Percentiles rank a stretch among this genome's conserved stretches.
Conservation (phyloP, 2,329 filamentous ascomycete species). For the Talaromyces sp. region DNA sequence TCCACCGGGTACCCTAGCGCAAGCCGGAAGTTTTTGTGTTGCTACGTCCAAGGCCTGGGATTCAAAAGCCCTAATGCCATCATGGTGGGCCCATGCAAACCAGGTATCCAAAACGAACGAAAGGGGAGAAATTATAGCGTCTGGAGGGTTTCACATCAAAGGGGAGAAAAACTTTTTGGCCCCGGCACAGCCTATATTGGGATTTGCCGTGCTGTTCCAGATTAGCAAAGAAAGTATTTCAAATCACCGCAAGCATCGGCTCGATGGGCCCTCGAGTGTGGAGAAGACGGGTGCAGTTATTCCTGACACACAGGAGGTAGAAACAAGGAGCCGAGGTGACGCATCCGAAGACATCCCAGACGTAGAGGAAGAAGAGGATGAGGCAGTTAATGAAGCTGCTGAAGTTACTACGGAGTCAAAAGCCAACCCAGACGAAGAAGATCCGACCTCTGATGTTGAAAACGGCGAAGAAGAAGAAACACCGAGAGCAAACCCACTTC, state of each 20-base stretch:
- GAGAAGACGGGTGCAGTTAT: slow-evolving; percentile 21
- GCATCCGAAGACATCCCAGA: neutral
- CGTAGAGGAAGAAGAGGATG: neutral
- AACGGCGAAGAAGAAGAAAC: slow-evolving; percentile 9
- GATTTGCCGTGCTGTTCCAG: slow-evolving; percentile 81
- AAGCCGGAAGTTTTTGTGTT: slow-evolving; percentile 81
- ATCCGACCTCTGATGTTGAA: slow-evolving; percentile 6
- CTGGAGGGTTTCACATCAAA: slow-evolving; percentile 73
- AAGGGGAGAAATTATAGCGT: slow-evolving; percentile 72
- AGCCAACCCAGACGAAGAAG: slow-evolving; percentile 12
- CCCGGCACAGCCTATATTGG: slow-evolving; percentile 79
- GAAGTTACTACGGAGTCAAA: slow-evolving; percentile 17
- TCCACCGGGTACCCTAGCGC: slow-evolving; percentile 82
- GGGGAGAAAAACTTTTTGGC: slow-evolving; percentile 90
- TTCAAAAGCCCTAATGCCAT: slow-evolving; percentile 89
- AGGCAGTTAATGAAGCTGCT: neutral
- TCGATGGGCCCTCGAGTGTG: slow-evolving; percentile 28
- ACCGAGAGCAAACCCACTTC: slow-evolving; percentile 9
- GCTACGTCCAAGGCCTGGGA: slow-evolving; percentile 91
- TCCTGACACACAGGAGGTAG: slow-evolving; percentile 17
- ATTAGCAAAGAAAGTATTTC: slow-evolving; percentile 83
- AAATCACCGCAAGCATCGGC: slow-evolving; percentile 71
- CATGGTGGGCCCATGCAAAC: slow-evolving; percentile 89
- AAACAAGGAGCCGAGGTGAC: slow-evolving; percentile 3
- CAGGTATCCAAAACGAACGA: slow-evolving; percentile 84